Percentiles rank a stretch among this genome's conserved stretches.
These are phyloP conservation scores for Trypanosomatidae sp. DNA, from an alignment of 208 protist species.

Conservation along the genomic window DNA sequence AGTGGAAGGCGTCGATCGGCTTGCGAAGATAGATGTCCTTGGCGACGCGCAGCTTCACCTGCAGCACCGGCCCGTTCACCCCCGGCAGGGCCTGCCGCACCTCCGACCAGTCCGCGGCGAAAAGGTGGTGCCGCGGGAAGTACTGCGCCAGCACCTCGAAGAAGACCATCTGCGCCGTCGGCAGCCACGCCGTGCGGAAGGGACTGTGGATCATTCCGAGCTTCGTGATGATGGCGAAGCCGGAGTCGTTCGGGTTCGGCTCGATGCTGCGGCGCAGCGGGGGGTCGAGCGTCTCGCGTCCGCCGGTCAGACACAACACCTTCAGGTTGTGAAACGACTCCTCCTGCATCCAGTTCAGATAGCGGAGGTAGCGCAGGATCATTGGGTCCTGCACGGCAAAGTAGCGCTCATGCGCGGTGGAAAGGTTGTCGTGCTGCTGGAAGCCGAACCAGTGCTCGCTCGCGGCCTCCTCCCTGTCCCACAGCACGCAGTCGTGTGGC, in stretches of 20 bases:
- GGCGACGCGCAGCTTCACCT: constrained; percentile 83
- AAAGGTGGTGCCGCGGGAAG: constrained; percentile 84
- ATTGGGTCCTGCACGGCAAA: constrained; percentile 63
- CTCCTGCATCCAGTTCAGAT: constrained; percentile 88
- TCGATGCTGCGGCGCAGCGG: constrained; percentile 55
- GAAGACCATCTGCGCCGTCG: constrained; percentile 77
- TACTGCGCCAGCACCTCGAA: constrained; percentile 69
- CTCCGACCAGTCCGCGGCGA: constrained; percentile 69
- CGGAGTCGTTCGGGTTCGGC: constrained; percentile 51
- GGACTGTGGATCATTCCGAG: constrained; percentile 72
- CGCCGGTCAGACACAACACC: constrained; percentile 79
- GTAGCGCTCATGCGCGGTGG: constrained; percentile 71
- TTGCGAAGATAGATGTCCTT: constrained; percentile 76
- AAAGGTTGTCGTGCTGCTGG: constrained; percentile 76
- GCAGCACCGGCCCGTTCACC: constrained; percentile 77
- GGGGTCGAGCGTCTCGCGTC: constrained; percentile 70
- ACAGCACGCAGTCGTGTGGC: constrained; percentile 86
- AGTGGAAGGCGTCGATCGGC: constrained; percentile 54
- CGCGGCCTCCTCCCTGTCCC: constrained; percentile 64
- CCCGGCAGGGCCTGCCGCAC: constrained; percentile 71
- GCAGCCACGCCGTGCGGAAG: constrained; percentile 72
- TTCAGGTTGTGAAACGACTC: constrained; percentile 83
- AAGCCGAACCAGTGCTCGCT: constrained; percentile 88
- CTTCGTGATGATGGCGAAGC: constrained; percentile 62
- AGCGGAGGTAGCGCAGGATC: constrained; percentile 87